These are phyloP conservation scores for Pistacia vera DNA, from an alignment of 345 rosid genomes.

Conservation along the genomic window DNA sequence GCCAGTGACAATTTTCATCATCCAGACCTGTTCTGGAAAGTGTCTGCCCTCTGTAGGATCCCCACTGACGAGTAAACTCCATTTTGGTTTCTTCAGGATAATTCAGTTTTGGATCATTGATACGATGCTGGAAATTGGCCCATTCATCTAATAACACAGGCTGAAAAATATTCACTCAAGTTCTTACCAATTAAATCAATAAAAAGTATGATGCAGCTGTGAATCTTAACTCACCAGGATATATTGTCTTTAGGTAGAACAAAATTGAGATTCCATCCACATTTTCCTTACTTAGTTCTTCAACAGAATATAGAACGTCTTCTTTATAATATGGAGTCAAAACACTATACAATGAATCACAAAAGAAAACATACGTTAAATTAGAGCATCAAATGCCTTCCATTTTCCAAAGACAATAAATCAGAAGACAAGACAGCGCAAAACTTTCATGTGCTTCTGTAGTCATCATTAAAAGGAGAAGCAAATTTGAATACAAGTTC, in stretches of 20 bases:
- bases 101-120: constrained; percentile 25
- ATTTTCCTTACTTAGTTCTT: constrained; percentile 76
- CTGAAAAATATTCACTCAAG: constrained; percentile 20
- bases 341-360: constrained; percentile 54
- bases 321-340: constrained; percentile 91
- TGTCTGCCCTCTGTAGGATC: constrained; percentile 91
- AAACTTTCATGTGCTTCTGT: no score
- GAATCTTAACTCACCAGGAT: constrained; percentile 70
- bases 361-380: constrained; percentile 28
- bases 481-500: background rate
- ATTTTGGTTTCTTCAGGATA: constrained; percentile 26
- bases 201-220: constrained; percentile 13
- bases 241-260: constrained; percentile 88
- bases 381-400: constrained; percentile 1
- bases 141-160: constrained; percentile 73
- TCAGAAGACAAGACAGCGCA: background rate
- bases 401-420: no score
- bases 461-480: background rate
- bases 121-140: constrained; percentile 69
- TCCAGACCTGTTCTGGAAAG: constrained; percentile 86
- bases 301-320: constrained; percentile 83
- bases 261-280: constrained; percentile 86
- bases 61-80: constrained; percentile 74
- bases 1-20: background rate
- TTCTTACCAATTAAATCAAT: constrained; percentile 5